phyloP scores from a whole-genome alignment of 148 eudicot species.

The Nyssa sinensis region DNA sequence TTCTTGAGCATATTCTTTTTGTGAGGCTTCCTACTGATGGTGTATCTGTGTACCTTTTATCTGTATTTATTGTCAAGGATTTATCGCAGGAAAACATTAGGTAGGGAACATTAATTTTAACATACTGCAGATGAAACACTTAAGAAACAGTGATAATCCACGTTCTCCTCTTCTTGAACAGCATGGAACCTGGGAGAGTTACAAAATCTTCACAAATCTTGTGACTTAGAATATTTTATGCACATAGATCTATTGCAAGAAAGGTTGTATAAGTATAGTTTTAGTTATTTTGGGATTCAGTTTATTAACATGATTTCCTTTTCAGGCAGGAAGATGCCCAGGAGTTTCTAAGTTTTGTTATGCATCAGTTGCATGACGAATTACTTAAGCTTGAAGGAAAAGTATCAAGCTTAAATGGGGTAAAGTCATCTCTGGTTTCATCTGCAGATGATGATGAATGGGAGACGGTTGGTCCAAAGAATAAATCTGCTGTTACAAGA shows the following conservation, averaged over 20 bases:
- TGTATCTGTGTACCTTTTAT: background rate
- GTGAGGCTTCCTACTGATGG: no score
- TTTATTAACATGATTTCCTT: background rate
- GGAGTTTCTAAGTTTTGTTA: conserved; percentile 86
- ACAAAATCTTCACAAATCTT: no score
- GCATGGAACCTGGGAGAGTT: background rate
- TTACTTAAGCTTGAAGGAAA: conserved; percentile 82
- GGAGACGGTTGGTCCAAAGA: conserved; percentile 65
- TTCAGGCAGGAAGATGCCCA: conserved; percentile 99
- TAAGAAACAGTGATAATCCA: no score
- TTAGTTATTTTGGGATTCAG: background rate
- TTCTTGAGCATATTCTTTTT: no score
- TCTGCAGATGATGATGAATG: conserved; percentile 81
- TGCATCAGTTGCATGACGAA: conserved; percentile 97
- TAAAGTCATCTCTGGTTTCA: conserved; percentile 57
- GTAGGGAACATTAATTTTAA: background rate
- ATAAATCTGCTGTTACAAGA: conserved; percentile 54
- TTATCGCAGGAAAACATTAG: background rate
- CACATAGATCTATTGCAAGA: background rate
- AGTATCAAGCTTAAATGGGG: conserved; percentile 36
- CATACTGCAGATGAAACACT: background rate
- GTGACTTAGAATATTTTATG: background rate
- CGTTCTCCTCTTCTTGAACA: background rate
- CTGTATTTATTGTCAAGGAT: background rate
- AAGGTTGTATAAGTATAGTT: background rate